These are phyloP conservation scores for Strobilomyces dryophilus DNA, from an alignment of 768 basidiomycete species.

Conservation along the genomic window DNA sequence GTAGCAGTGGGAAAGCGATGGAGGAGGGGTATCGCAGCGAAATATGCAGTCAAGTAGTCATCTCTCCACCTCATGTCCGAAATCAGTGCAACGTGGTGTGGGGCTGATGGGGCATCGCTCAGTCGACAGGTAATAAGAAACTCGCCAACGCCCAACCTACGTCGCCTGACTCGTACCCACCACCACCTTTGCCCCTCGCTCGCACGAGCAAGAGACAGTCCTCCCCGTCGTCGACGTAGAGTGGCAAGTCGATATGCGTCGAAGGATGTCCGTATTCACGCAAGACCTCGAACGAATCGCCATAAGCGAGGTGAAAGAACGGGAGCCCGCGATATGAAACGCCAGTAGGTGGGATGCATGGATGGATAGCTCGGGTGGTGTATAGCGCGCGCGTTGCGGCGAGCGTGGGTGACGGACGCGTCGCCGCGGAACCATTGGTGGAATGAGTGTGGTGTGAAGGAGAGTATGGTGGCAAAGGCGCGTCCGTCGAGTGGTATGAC, in stretches of 20 bases:
- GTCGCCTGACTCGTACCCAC: constrained; percentile 33
- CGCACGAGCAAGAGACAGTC: constrained; percentile 77
- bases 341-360: constrained; percentile 58
- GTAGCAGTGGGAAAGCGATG: not conserved
- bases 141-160: constrained; percentile 83
- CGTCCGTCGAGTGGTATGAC: not conserved
- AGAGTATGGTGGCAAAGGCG: constrained; percentile 14
- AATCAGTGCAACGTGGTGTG: constrained; percentile 1
- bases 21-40: constrained; percentile 16
- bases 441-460: constrained; percentile 16
- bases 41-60: not conserved
- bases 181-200: constrained; percentile 31
- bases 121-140: constrained; percentile 63
- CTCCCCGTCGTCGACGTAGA: constrained; percentile 72
- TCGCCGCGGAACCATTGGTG: constrained; percentile 11
- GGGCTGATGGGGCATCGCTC: constrained; percentile 5
- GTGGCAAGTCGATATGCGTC: constrained; percentile 64
- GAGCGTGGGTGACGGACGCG: constrained; percentile 23
- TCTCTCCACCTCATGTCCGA: not conserved
- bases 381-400: constrained; percentile 50
- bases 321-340: constrained; percentile 71
- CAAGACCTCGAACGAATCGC: constrained; percentile 62
- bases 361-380: constrained; percentile 62
- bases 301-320: constrained; percentile 67
- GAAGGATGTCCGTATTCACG: constrained; percentile 79